Percentiles rank a stretch among this genome's conserved stretches.
phyloP scores from a whole-genome alignment of 495 filamentous ascomycete genomes.

The Jackrogersella multiformis region DNA sequence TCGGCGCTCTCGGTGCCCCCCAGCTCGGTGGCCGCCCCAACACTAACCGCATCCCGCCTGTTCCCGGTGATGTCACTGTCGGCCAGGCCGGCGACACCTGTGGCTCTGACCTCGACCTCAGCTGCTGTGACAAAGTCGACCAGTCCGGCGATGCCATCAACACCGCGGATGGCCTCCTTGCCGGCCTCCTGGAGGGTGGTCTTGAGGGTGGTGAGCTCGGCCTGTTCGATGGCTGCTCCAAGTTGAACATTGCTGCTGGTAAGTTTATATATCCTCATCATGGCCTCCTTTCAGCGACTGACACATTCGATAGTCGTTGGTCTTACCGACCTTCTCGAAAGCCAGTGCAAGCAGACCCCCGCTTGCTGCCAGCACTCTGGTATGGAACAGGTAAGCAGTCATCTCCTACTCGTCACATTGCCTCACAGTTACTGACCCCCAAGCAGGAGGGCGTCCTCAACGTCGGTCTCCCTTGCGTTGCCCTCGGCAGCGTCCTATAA shows the following conservation, averaged over 20 bases:
- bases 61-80: constrained; percentile 56
- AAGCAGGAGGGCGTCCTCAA: constrained; percentile 54
- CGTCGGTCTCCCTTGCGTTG: constrained; percentile 60
- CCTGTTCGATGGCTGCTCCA: constrained; percentile 46
- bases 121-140: constrained; percentile 57
- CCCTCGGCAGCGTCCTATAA: constrained; percentile 63
- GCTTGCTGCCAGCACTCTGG: constrained; percentile 61
- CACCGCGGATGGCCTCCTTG: constrained; percentile 33
- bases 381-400: constrained; percentile 48
- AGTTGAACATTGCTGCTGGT: constrained; percentile 44
- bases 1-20: constrained; percentile 38
- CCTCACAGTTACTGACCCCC: constrained; percentile 23
- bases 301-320: constrained; percentile 42
- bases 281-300: not conserved
- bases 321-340: constrained; percentile 56
- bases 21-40: constrained; percentile 28
- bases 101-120: constrained; percentile 52
- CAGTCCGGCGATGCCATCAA: constrained; percentile 58
- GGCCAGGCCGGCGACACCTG: constrained; percentile 60
- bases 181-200: constrained; percentile 39
- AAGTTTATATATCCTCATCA: not conserved
- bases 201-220: constrained; percentile 35
- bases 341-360: constrained; percentile 64
- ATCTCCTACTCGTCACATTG: no score
- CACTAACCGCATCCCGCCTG: constrained; percentile 44